Evolutionary conservation across 495 filamentous ascomycete species (phyloP).

Genomic region (Penicillium psychrofluorescens): DNA sequence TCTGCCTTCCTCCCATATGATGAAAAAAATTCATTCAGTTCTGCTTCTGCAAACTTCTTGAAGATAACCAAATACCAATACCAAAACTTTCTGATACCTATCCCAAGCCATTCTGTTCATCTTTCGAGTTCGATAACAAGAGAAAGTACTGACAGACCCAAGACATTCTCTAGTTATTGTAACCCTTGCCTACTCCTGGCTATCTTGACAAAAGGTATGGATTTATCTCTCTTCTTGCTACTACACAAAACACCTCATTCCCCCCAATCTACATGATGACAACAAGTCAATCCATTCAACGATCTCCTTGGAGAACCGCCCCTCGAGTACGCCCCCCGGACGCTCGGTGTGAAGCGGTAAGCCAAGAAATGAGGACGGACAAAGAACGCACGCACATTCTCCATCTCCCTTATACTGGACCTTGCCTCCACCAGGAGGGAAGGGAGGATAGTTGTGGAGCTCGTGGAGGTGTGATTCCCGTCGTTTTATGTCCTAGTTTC

Average conservation of each 20-base stretch:
- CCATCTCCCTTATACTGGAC: slow-evolving; percentile 60
- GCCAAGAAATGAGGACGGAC: neutral
- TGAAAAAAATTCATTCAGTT: slow-evolving; percentile 80
- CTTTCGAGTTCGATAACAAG: neutral
- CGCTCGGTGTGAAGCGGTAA: slow-evolving; percentile 6
- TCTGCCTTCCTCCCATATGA: slow-evolving; percentile 44
- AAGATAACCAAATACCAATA: slow-evolving; percentile 70
- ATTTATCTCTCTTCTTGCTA: slow-evolving; percentile 1
- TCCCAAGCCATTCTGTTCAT: neutral
- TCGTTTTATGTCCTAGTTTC: slow-evolving; percentile 19
- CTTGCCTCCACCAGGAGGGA: slow-evolving; percentile 22
- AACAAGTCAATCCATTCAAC: slow-evolving; percentile 99
- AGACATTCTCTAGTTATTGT: slow-evolving; percentile 1
- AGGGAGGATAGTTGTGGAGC: slow-evolving; percentile 90
- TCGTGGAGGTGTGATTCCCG: slow-evolving; percentile 23
- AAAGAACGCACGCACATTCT: neutral
- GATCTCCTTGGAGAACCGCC: slow-evolving; percentile 63
- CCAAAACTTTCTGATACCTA: slow-evolving; percentile 59
- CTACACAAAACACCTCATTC: neutral
- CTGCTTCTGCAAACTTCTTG: slow-evolving; percentile 85
- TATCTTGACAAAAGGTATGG: slow-evolving; percentile 4
- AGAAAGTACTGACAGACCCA: slow-evolving; percentile 15
- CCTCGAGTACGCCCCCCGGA: slow-evolving; percentile 22
- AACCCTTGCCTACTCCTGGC: neutral
- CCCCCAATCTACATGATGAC: slow-evolving; percentile 65